These are phyloP conservation scores for Polyrhizophydium stewartii DNA, from an alignment of 371 early-diverging fungal species.

Conservation along the genomic window DNA sequence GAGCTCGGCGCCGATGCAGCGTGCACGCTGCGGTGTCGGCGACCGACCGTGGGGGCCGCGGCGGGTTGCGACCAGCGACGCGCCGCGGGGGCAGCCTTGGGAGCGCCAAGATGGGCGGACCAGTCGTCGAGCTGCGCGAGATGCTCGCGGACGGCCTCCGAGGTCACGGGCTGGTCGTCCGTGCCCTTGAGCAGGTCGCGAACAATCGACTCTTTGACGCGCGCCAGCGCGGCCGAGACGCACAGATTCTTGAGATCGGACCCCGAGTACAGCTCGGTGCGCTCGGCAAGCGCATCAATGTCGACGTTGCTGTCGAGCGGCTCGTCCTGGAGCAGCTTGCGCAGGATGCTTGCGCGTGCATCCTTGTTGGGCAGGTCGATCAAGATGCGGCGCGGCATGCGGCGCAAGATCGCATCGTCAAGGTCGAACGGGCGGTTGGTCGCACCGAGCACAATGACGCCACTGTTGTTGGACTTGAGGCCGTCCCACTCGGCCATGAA, in stretches of 20 bases:
- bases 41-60: not conserved
- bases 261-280: conserved; percentile 84
- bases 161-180: not conserved
- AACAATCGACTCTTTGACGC: conserved; percentile 28
- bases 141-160: conserved; percentile 11
- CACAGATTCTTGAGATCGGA: conserved; percentile 98
- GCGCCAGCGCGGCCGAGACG: conserved; percentile 73
- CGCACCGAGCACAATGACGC: conserved; percentile 91
- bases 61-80: not conserved
- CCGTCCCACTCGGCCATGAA: conserved; percentile 98
- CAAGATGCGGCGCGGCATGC: conserved; percentile 91
- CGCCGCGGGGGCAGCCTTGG: not conserved
- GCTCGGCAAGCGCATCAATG: conserved; percentile 44
- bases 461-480: conserved; percentile 63
- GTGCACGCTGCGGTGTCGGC: not conserved
- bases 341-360: conserved; percentile 78
- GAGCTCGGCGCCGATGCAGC: no score
- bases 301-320: conserved; percentile 13
- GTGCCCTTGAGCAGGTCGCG: conserved; percentile 2
- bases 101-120: conserved; percentile 5
- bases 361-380: conserved; percentile 86
- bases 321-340: conserved; percentile 76
- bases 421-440: conserved; percentile 98
- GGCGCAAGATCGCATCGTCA: conserved; percentile 95
- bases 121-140: conserved; percentile 25